Base-by-base conservation (phyloP, 805 yeast genomes). In the Sungouiella thailandica region DNA sequence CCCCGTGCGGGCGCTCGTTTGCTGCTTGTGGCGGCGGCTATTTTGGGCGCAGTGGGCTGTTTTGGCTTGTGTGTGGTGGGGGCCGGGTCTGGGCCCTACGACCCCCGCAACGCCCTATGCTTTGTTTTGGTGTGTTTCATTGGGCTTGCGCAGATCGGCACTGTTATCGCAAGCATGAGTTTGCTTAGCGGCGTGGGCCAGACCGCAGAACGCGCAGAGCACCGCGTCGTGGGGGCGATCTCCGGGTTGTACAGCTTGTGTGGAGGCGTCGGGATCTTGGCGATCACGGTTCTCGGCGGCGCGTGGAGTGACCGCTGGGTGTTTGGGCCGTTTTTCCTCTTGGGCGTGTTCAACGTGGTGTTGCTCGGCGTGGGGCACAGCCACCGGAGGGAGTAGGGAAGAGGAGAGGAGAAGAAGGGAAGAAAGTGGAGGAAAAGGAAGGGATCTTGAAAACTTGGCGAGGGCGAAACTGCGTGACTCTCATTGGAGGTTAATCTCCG, bases 161-260 rank as follows among this genome's bases (percentile, higher is more conserved):
- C 72, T 23, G 72, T 79, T 23, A 71, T 80, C 30, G 66, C 75
- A 15, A 77, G 86, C 20, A 75, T 80, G 78, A 75, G 85, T 6
- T 61, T 81, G 46, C 68, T 62, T 19, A 51, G 60, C 36, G 47
- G 53, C 24, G 52, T 60, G 4, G 50, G 49, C 12, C 32, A 34
- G 23, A 28, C 33, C 18, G 46, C 50, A 1, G 31, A 43, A 16
- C 50, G 43, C 9, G 43, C 45, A 24, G 54, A 51, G 28, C 46
- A 74, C 20, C 68, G 74, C 5, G 72, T 68, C 33, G 72, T 74
- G 31, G 88, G 88, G n/a, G 66, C 83, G 2, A 69, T 82, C 25
- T 71, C 81, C 31, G 90, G 90, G 5, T 73, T 79, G 9, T 79
- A 77, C 50, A 72, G 81, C n/a, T 68, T 82, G 35, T 62, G 71